Evolutionary conservation across 805 yeast genomes (phyloP).

Genomic region (Saccharomycopsis fodiens): DNA sequence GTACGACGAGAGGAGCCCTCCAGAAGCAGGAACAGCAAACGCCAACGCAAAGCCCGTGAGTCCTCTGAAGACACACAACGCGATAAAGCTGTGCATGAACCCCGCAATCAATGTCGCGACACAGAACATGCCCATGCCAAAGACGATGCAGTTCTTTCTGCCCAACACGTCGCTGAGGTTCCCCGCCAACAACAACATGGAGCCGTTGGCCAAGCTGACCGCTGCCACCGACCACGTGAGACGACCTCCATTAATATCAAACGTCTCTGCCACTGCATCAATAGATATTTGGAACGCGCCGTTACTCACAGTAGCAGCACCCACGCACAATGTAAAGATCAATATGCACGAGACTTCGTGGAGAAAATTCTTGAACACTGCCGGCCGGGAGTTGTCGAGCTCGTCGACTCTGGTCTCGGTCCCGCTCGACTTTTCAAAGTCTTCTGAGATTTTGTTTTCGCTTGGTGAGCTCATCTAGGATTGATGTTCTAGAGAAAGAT

Average conservation of each 20-base stretch:
- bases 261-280: slow-evolving; percentile 29
- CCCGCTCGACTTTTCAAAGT: not conserved
- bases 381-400: slow-evolving; percentile 28
- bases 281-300: slow-evolving; percentile 33
- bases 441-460: too few relatives aligned
- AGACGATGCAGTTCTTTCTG: slow-evolving; percentile 33
- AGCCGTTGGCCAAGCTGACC: slow-evolving; percentile 36
- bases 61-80: slow-evolving; percentile 36
- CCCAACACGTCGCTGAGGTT: slow-evolving; percentile 42
- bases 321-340: slow-evolving; percentile 33
- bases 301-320: slow-evolving; percentile 32
- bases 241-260: slow-evolving; percentile 32
- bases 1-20: slow-evolving; percentile 37
- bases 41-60: slow-evolving; percentile 38
- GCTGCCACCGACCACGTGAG: slow-evolving; percentile 38
- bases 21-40: slow-evolving; percentile 40
- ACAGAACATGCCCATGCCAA: slow-evolving; percentile 29
- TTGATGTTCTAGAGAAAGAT: too few relatives aligned
- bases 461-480: too few relatives aligned
- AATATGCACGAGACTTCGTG: slow-evolving; percentile 31
- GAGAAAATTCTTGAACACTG: slow-evolving; percentile 26
- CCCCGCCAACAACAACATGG: slow-evolving; percentile 37
- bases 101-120: slow-evolving; percentile 30
- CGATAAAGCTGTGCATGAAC: slow-evolving; percentile 31
- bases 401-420: not conserved